phyloP scores from a whole-genome alignment of 345 rosid genomes.

The Excoecaria cochinchinensis region DNA sequence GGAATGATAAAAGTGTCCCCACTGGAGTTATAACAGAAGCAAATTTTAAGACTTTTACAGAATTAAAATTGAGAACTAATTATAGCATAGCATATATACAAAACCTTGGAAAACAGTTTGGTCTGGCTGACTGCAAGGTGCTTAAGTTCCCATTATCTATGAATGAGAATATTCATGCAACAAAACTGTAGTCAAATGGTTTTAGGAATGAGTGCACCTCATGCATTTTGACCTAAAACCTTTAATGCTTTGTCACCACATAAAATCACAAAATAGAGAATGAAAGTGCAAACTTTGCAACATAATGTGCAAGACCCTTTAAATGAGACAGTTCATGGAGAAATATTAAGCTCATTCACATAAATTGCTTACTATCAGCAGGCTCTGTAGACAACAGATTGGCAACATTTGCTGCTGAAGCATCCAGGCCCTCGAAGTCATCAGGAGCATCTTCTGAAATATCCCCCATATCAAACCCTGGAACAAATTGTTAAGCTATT shows the following conservation, averaged over 20 bases:
- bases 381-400: conserved; percentile 23
- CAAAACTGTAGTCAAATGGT: no score
- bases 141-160: no score
- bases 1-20: no score
- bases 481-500: conserved; percentile 1
- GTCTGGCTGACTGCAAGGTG: no score
- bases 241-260: background rate
- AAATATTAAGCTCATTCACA: background rate
- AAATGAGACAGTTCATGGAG: background rate
- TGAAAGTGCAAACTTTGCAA: background rate
- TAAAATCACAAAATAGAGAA: background rate
- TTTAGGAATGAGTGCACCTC: no score
- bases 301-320: background rate
- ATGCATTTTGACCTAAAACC: no score
- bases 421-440: conserved; percentile 24
- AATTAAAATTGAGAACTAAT: no score
- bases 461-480: conserved; percentile 21
- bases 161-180: no score
- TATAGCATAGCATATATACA: no score
- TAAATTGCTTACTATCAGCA: conserved; percentile 20
- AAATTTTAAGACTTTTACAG: no score
- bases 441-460: conserved; percentile 22
- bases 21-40: no score
- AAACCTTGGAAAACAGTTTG: no score
- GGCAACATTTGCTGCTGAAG: conserved; percentile 24